These are phyloP conservation scores for Globisporangium echinulatum DNA, from an alignment of 352 stramenopile species.

Conservation along the genomic window DNA sequence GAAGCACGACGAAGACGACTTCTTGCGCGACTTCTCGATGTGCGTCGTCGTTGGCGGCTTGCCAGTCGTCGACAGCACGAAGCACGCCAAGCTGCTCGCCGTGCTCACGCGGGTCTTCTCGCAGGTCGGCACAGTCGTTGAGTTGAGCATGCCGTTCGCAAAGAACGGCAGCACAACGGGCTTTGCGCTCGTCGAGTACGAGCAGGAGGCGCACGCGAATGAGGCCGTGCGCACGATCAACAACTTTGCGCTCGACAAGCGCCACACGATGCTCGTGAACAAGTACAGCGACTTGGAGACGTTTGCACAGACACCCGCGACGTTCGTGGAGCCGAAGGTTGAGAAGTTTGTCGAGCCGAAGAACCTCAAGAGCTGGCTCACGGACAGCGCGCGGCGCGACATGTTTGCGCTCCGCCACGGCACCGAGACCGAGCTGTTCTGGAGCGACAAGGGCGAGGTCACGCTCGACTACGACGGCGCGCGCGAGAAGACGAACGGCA, in stretches of 20 bases:
- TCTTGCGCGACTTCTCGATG: slow-evolving; percentile 74
- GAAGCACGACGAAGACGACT: slow-evolving; percentile 70
- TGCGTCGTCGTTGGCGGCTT: slow-evolving; percentile 76
- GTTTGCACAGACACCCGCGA: slow-evolving; percentile 53
- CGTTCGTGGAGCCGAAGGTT: slow-evolving; percentile 76
- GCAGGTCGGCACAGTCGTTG: slow-evolving; percentile 66
- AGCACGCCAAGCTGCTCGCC: slow-evolving; percentile 80
- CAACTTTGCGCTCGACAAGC: slow-evolving; percentile 95
- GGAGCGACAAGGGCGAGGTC: slow-evolving; percentile 88
- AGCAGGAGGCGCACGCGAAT: slow-evolving; percentile 59
- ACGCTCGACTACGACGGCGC: slow-evolving; percentile 94
- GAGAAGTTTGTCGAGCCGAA: slow-evolving; percentile 89
- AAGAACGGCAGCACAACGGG: slow-evolving; percentile 50
- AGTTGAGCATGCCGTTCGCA: slow-evolving; percentile 78
- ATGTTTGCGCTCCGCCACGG: slow-evolving; percentile 94
- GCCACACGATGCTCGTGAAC: slow-evolving; percentile 93
- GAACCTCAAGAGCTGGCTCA: slow-evolving; percentile 92
- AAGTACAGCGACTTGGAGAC: slow-evolving; percentile 88
- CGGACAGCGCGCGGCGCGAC: slow-evolving; percentile 88
- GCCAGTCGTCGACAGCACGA: slow-evolving; percentile 64
- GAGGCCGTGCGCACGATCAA: slow-evolving; percentile 81
- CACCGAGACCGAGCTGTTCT: slow-evolving; percentile 96
- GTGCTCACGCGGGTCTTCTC: slow-evolving; percentile 87
- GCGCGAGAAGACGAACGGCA: slow-evolving; percentile 93
- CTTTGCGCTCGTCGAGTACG: slow-evolving; percentile 83